These are phyloP conservation scores for Biscutella laevigata DNA, from an alignment of 441 rosid species.

Conservation along the genomic window DNA sequence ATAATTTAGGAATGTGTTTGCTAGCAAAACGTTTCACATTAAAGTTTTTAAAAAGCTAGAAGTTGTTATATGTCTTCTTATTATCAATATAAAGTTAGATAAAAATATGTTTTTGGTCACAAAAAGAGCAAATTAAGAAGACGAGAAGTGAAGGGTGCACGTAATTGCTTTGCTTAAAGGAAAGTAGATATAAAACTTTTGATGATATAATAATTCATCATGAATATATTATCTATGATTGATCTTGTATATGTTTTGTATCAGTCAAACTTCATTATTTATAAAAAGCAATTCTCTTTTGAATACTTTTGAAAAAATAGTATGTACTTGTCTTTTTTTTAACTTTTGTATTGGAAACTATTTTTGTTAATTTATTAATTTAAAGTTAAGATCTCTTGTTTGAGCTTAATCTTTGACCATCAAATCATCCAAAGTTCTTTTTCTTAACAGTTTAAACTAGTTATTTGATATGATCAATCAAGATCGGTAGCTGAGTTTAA, in stretches of 20 bases:
- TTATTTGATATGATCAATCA: conserved; percentile 1
- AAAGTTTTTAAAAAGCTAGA: conserved; percentile 12
- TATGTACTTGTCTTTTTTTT: not conserved
- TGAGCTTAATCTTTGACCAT: conserved; percentile 24
- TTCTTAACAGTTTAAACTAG: not conserved
- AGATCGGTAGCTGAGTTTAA: not conserved
- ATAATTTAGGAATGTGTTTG: conserved; percentile 17
- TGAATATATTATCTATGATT: conserved; percentile 16
- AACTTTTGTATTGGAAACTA: not conserved
- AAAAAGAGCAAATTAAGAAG: conserved; percentile 6
- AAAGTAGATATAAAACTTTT: not conserved
- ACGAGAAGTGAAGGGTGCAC: conserved; percentile 17
- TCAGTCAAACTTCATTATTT: conserved; percentile 25
- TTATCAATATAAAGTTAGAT: not conserved
- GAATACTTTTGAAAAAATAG: conserved; percentile 10
- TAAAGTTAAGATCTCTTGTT: conserved; percentile 10
- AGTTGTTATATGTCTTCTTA: conserved; percentile 27
- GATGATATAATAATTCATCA: conserved; percentile 5
- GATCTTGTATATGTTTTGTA: conserved; percentile 12
- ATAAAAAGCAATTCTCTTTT: conserved; percentile 16
- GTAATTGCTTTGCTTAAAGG: conserved; percentile 5
- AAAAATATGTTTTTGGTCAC: not conserved
- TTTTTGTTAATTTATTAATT: not conserved
- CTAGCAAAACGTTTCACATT: conserved; percentile 14
- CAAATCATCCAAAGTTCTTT: conserved; percentile 14